Evolutionary conservation across 805 yeast genomes (phyloP).

Genomic region (Candida caryicola): DNA sequence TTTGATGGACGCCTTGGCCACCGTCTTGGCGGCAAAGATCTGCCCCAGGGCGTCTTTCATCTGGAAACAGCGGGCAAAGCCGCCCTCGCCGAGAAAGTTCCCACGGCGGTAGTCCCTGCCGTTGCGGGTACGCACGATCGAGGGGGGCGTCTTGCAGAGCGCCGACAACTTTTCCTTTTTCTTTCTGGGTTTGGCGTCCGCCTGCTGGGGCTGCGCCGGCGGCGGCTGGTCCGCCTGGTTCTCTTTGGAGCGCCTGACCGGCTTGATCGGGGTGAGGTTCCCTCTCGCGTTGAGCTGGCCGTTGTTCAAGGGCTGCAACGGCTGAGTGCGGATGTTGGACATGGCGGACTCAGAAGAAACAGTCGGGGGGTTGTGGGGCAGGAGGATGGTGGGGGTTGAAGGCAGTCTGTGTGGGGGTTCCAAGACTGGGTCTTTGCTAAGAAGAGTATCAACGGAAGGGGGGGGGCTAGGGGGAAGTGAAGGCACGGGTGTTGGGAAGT

Average conservation of each 20-base stretch:
- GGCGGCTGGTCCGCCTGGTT: conserved; percentile 8
- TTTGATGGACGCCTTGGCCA: conserved; percentile 91
- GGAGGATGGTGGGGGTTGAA: not conserved
- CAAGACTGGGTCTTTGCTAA: too few species aligned
- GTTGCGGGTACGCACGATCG: conserved; percentile 78
- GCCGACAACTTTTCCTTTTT: conserved; percentile 88
- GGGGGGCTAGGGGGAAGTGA: not conserved
- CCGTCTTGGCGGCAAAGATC: conserved; percentile 93
- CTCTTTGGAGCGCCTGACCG: conserved; percentile 26
- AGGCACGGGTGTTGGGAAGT: not conserved
- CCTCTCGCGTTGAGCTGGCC: conserved; percentile 50
- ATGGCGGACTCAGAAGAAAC: conserved; percentile 1
- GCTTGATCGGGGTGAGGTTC: conserved; percentile 41
- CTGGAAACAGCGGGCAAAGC: conserved; percentile 97
- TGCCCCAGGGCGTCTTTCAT: conserved; percentile 87
- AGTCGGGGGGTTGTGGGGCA: not conserved
- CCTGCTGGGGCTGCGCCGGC: conserved; percentile 10
- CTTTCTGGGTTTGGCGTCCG: conserved; percentile 45
- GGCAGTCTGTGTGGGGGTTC: not conserved
- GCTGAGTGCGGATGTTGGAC: conserved; percentile 27
- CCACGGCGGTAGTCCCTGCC: conserved; percentile 93
- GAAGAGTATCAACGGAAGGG: not conserved
- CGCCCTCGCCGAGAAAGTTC: conserved; percentile 92
- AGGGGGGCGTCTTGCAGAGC: conserved; percentile 94
- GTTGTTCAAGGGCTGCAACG: conserved; percentile 53